Percentiles rank a stretch among this genome's conserved stretches.
Evolutionary conservation across 164 flowering plant species (phyloP).

Genomic region (Kalanchoe fedtschenkoi): DNA sequence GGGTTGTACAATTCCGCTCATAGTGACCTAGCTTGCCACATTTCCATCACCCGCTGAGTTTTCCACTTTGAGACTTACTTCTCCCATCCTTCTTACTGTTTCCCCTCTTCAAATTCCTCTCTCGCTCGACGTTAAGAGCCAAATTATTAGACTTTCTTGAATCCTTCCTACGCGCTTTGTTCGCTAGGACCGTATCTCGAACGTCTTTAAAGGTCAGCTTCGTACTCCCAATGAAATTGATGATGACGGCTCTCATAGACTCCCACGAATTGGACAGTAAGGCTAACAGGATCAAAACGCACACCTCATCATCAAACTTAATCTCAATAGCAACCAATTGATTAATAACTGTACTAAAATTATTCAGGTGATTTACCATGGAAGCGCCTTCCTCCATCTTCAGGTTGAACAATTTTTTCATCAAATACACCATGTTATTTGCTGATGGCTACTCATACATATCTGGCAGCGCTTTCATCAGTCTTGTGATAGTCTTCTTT

Average conservation of each 20-base stretch:
- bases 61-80: no score
- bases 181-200: background rate
- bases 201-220: background rate
- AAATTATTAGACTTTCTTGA: no score
- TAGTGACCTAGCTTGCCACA: no score
- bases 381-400: background rate
- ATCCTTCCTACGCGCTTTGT: background rate
- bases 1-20: no score
- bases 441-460: no score
- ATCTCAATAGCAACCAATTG: background rate
- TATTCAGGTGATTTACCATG: background rate
- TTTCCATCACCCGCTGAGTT: no score
- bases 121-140: no score
- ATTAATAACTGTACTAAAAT: slow-evolving; percentile 3
- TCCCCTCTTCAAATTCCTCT: no score
- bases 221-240: background rate
- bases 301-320: slow-evolving; percentile 6
- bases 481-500: no score
- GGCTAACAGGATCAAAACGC: background rate
- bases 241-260: background rate
- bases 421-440: slow-evolving; percentile 3
- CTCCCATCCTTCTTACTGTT: no score
- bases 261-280: background rate
- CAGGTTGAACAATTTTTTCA: background rate
- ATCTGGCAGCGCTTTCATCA: no score